Base-by-base conservation (phyloP, 176 grass and related monocot species). In the Dendrocalamus sinicus region DNA sequence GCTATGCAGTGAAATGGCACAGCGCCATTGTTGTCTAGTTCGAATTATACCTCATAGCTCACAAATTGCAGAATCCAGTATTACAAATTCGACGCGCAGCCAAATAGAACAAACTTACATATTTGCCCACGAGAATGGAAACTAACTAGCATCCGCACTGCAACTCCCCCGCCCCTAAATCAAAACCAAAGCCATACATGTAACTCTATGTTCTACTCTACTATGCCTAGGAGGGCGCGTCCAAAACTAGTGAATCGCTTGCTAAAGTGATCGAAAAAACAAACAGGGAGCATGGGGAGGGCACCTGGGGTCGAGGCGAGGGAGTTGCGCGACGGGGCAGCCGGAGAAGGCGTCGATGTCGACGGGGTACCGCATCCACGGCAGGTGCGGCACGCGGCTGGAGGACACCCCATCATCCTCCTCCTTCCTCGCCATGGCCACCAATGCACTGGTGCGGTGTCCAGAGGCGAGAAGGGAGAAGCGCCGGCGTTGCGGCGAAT, bases 351-450 rank as follows among this genome's bases (percentile, higher is more conserved):
- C 63, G 44, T 95, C 88, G 66, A 92, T 89, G 79, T 95, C 82
- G 20, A 92, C 90, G 9, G 88, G 72, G 66, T 40, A 37, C 57
- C 93, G 88, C 93, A 95, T 95, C 93, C 90, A 95, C 57, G 88
- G 86, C 51, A 91, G 59, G 90, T 95, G 93, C 6, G 90, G 90
- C 69, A 91, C 88, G 22, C 80, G 75, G 75, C 83, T 83, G 19
- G 35, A 12, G 6, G 77, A 53, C 9, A 9, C 76, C 57, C 69
- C 88, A 54, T 77, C 89, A 22, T 67, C 17, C 22, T 60, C 17
- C 22, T 26, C 47, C 57, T 80, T 60, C 70, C 14, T 86, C 54
- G 15, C 73, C 89, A 87, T 87, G 75, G 51, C 6, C 30, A 53
- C 85, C 89, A 79, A 75, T 68, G 23, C 61, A 37, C 58, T 12